These are phyloP conservation scores for Cladosporium sp. DNA, from an alignment of 2,329 filamentous ascomycete species.

Conservation along the genomic window DNA sequence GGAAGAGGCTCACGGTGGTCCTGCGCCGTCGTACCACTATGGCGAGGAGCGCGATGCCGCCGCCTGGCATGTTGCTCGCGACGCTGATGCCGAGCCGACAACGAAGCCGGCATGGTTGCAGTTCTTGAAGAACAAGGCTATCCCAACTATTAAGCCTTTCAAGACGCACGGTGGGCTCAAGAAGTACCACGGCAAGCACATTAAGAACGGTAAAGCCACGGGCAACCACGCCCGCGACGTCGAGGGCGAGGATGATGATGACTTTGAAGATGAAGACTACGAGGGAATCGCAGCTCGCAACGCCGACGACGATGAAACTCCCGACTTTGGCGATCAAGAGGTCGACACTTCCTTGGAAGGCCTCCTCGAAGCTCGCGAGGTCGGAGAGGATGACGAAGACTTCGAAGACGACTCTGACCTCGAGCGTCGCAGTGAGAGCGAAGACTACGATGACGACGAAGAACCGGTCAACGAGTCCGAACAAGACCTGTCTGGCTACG, in stretches of 20 bases:
- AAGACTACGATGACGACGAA: not conserved
- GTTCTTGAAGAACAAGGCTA: not conserved
- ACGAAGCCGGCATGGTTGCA: not conserved
- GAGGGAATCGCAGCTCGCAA: not conserved
- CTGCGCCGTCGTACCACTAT: constrained; percentile 11
- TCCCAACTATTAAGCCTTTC: not conserved
- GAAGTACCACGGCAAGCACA: not conserved
- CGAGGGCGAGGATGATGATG: not conserved
- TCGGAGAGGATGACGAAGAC: not conserved
- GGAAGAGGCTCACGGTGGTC: constrained; percentile 15
- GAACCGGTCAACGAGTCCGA: not conserved
- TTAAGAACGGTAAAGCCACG: not conserved
- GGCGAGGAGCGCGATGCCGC: constrained; percentile 10
- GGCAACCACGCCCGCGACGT: not conserved
- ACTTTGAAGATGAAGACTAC: not conserved
- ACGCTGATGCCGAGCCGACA: not conserved
- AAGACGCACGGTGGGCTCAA: not conserved
- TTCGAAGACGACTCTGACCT: not conserved
- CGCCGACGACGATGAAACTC: not conserved
- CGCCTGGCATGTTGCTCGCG: constrained; percentile 8
- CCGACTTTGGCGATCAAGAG: not conserved
- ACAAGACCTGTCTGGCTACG: not conserved
- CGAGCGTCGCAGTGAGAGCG: not conserved
- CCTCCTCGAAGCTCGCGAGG: not conserved
- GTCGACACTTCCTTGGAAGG: constrained; percentile 1